Percentiles rank a stretch among this genome's conserved stretches.
phyloP scores from a whole-genome alignment of 2,329 filamentous ascomycete genomes.

The Arachnomyces sp. region DNA sequence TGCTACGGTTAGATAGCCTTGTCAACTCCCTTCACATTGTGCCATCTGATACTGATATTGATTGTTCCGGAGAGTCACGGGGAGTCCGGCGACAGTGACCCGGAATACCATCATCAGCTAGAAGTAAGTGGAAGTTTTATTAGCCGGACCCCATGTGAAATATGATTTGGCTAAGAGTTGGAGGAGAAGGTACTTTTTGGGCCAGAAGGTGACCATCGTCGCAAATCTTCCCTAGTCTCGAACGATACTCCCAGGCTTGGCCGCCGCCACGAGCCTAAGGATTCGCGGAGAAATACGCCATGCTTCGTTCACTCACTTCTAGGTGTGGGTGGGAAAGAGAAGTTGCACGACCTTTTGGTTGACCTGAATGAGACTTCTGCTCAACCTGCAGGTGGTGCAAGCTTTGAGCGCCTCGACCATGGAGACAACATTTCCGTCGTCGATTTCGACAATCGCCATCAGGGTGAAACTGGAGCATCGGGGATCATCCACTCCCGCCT shows the following conservation, averaged over 20 bases:
- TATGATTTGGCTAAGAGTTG: neutral
- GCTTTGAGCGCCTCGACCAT: neutral
- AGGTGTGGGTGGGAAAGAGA: slow-evolving; percentile 19
- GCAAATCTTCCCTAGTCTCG: slow-evolving; percentile 53
- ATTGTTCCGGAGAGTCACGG: slow-evolving; percentile 18
- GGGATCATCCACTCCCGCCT: slow-evolving; percentile 58
- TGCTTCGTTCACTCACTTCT: slow-evolving; percentile 58
- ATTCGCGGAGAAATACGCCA: slow-evolving; percentile 38
- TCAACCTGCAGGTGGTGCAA: neutral
- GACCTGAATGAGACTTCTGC: slow-evolving; percentile 1
- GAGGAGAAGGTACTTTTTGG: too few species aligned
- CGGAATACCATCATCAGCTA: slow-evolving; percentile 26
- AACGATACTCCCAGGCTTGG: slow-evolving; percentile 33
- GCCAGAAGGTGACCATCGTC: slow-evolving; percentile 44
- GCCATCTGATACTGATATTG: neutral
- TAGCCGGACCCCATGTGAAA: neutral
- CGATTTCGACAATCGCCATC: slow-evolving; percentile 7
- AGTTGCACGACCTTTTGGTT: neutral
- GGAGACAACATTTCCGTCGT: neutral
- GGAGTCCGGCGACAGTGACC: slow-evolving; percentile 25
- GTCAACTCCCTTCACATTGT: too few species aligned
- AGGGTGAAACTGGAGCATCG: slow-evolving; percentile 16
- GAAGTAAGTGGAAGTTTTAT: slow-evolving; percentile 22
- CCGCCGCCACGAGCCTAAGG: slow-evolving; percentile 28
- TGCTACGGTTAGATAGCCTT: neutral